Conservation (phyloP, 2,329 filamentous ascomycete species). For the Talaromyces sp. region DNA sequence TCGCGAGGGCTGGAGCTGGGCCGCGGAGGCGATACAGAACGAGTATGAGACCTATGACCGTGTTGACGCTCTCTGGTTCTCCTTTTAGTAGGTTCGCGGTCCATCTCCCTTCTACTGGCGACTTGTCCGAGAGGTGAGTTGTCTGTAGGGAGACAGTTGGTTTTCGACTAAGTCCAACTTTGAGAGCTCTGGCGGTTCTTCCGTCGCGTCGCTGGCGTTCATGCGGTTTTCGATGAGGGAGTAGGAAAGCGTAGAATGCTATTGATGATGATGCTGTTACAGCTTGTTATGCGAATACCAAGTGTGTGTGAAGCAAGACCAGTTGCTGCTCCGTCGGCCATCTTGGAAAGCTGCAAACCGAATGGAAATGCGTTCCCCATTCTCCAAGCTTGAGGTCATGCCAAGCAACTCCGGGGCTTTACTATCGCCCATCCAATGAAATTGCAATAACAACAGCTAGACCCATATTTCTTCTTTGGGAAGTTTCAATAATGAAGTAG, state of each 20-base stretch:
- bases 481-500: no score
- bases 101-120: neutral
- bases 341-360: neutral
- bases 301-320: neutral
- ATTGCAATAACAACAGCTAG: no score
- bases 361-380: neutral
- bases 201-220: neutral
- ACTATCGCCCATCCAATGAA: no score
- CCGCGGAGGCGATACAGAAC: constrained; percentile 12
- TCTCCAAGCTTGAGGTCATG: neutral
- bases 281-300: neutral
- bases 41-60: constrained; percentile 9
- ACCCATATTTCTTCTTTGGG: no score
- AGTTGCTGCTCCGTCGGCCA: neutral
- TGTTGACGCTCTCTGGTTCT: neutral
- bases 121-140: neutral
- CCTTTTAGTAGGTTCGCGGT: neutral
- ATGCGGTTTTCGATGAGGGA: neutral
- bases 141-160: no score
- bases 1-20: constrained; percentile 10
- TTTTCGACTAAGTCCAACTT: neutral
- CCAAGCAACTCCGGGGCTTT: neutral
- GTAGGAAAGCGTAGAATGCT: no score
- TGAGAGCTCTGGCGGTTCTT: no score
- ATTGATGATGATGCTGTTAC: neutral